Conservation (phyloP, 805 yeast genomes). For the Candida odintsovae region DNA sequence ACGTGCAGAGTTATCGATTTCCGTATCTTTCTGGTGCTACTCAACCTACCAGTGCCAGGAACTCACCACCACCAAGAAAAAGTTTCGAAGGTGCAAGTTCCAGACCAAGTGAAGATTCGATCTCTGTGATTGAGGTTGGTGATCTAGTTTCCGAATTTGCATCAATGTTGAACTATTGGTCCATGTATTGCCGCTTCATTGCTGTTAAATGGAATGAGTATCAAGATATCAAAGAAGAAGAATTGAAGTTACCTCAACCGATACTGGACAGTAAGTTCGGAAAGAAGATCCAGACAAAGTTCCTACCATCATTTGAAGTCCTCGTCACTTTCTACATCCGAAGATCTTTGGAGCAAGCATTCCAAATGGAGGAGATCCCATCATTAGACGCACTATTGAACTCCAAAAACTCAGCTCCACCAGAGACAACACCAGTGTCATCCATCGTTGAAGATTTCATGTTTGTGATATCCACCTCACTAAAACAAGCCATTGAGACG, state of each 20-base stretch:
- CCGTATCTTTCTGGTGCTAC: constrained; percentile 27
- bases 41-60: constrained; percentile 6
- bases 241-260: constrained; percentile 42
- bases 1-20: constrained; percentile 49
- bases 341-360: constrained; percentile 76
- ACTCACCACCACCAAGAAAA: constrained; percentile 17
- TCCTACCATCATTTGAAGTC: constrained; percentile 58
- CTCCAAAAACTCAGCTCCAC: constrained; percentile 24
- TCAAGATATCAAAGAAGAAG: constrained; percentile 18
- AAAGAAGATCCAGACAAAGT: constrained; percentile 45
- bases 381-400: constrained; percentile 34
- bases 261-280: constrained; percentile 49
- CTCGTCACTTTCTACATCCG: constrained; percentile 63
- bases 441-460: constrained; percentile 85
- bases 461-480: constrained; percentile 61
- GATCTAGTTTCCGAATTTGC: constrained; percentile 65
- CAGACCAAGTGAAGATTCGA: constrained; percentile 30
- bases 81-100: constrained; percentile 26
- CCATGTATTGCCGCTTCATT: constrained; percentile 68
- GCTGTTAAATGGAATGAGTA: constrained; percentile 60
- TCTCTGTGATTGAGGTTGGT: constrained; percentile 61
- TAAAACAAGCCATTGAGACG: constrained; percentile 62
- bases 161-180: constrained; percentile 80
- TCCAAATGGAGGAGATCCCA: constrained; percentile 75
- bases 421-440: constrained; percentile 63